Base-by-base conservation (phyloP, 805 yeast genomes). In the Monosporozyma unispora region DNA sequence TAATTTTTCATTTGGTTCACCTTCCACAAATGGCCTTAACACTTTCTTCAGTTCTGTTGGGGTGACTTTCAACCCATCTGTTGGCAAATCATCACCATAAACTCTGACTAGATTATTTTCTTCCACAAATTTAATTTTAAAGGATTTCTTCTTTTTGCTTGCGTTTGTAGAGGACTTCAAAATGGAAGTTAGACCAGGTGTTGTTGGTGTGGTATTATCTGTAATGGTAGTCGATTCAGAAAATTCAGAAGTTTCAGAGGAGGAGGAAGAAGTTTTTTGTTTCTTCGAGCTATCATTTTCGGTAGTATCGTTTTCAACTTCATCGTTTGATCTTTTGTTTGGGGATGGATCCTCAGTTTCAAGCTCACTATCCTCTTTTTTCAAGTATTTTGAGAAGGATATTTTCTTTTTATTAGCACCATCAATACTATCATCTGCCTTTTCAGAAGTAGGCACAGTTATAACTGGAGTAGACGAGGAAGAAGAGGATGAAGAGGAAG, bases 1-100 rank as follows among this genome's bases (percentile, higher is more conserved):
- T n/a, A 57, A 44, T 14, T 56, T 51, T 52, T 66, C 70, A 40
- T 62, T 56, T 9, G 70, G 68, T 50, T 63, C 67, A 31, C 67
- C 68, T 45, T 62, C 67, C 45, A 57, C 62, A 48, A 63, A 62
- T 9, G 69, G 68, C 48, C 61, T 63, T 19, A 66, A 48, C 2
- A 64, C 52, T 38, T 62, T 63, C 42, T 63, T 63, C 47, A 66
- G 50, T 33, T 63, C 58, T 6, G 46, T 48, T 11, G 69, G 64
- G 1, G 67, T 57, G 12, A 64, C 61, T 22, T 50, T 48, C 35
- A 63, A 45, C 29, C 70, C 70, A 1, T 53, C 50, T 31, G 47
- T 45, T 6, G 70, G 69, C 16, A 66, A 49, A 31, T 57, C 70
- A 29, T 66, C 68, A 49, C 70, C 70, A 50, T 57, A 66, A 2